These are phyloP conservation scores for Madurella mycetomatis DNA, from an alignment of 2,329 filamentous ascomycete genomes.

Conservation along the genomic window DNA sequence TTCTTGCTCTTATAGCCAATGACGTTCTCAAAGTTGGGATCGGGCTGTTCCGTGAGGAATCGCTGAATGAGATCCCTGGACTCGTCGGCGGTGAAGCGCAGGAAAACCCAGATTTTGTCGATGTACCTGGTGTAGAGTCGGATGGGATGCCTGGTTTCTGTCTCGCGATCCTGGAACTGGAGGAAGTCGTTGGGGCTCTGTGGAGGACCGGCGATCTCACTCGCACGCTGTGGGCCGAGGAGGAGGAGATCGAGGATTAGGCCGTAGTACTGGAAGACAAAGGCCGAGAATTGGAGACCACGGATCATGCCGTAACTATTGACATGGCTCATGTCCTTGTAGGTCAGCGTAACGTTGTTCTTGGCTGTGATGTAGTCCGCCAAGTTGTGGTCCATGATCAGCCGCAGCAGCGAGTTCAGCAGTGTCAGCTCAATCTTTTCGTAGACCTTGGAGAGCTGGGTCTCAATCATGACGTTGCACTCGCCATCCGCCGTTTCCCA, in stretches of 20 bases:
- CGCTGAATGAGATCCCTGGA: slow-evolving; percentile 94
- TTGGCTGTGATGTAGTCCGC: slow-evolving; percentile 99
- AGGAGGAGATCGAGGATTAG: slow-evolving; percentile 89
- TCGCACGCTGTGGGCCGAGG: slow-evolving; percentile 90
- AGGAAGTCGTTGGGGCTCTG: slow-evolving; percentile 95
- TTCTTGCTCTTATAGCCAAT: slow-evolving; percentile 99
- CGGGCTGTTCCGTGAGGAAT: slow-evolving; percentile 95
- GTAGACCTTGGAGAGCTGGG: slow-evolving; percentile 97
- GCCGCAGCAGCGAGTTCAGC: slow-evolving; percentile 81
- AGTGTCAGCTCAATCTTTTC: slow-evolving; percentile 98
- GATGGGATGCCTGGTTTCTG: slow-evolving; percentile 90
- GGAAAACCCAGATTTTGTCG: slow-evolving; percentile 97
- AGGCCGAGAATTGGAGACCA: slow-evolving; percentile 94
- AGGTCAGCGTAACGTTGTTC: slow-evolving; percentile 98
- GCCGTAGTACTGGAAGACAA: slow-evolving; percentile 98
- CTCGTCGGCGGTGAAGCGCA: slow-evolving; percentile 89
- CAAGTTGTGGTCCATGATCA: slow-evolving; percentile 99
- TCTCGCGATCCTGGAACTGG: slow-evolving; percentile 90
- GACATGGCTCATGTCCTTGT: slow-evolving; percentile 99
- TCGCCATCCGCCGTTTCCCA: slow-evolving; percentile 94
- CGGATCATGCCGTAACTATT: slow-evolving; percentile 99
- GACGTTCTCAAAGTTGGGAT: slow-evolving; percentile 98
- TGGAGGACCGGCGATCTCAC: slow-evolving; percentile 91
- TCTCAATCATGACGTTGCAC: slow-evolving; percentile 98
- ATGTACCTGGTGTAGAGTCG: slow-evolving; percentile 97